Percentiles rank a stretch among this genome's conserved stretches.
These are phyloP conservation scores for Omphalea diandra DNA, from an alignment of 441 rosid genomes.

Conservation along the genomic window DNA sequence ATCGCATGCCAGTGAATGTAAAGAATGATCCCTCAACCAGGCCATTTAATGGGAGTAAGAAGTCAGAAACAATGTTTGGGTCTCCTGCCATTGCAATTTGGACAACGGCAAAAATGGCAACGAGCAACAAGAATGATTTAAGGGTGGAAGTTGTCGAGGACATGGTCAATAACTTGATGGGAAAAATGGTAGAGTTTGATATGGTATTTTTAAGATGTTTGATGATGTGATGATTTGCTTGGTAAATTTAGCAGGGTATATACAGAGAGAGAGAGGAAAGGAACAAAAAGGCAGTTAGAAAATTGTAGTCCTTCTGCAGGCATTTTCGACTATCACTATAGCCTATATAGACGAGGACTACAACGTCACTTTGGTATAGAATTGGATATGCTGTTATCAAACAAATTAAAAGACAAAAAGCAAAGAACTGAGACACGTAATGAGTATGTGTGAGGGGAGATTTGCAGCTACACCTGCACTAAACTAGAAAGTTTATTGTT, in stretches of 20 bases:
- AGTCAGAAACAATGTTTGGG: conserved; percentile 31
- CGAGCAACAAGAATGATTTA: conserved; percentile 9
- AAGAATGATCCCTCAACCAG: too few relatives aligned
- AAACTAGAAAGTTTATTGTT: neutral
- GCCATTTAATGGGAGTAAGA: conserved; percentile 19
- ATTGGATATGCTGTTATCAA: neutral
- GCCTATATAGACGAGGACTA: neutral
- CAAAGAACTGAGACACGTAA: neutral
- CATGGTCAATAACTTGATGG: conserved; percentile 14
- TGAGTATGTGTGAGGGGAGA: too few relatives aligned
- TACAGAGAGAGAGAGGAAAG: too few relatives aligned
- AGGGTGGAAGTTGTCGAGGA: conserved; percentile 9
- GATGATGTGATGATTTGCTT: neutral
- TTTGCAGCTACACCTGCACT: too few relatives aligned
- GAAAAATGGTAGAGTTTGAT: too few relatives aligned
- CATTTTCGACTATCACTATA: neutral
- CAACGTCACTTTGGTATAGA: neutral
- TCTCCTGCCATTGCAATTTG: conserved; percentile 29
- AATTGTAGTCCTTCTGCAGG: neutral
- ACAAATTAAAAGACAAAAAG: neutral
- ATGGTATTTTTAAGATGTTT: too few relatives aligned
- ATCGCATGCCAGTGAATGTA: too few relatives aligned
- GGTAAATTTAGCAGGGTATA: neutral
- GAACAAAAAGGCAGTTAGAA: neutral
- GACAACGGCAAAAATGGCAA: conserved; percentile 19